These are phyloP conservation scores for Candida tropicalis DNA, from an alignment of 1,139 yeast genomes.

Conservation along the genomic window DNA sequence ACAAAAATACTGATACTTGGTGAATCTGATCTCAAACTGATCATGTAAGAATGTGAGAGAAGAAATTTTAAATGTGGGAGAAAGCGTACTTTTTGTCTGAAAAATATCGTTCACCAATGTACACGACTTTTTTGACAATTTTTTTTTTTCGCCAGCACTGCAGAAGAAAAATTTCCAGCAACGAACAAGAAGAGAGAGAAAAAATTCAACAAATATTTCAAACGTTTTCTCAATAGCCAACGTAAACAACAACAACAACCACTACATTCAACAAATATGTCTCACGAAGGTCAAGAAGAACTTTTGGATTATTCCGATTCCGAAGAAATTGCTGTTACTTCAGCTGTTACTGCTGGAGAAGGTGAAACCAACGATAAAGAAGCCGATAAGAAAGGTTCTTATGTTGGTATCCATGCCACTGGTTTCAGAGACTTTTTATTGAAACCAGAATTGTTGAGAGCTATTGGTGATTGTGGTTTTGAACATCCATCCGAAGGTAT, in stretches of 20 bases:
- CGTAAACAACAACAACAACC: not conserved
- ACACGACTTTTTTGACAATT: constrained; percentile 3
- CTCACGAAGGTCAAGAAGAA: constrained; percentile 99
- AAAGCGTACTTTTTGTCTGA: too few relatives aligned
- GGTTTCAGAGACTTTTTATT: constrained; percentile 97
- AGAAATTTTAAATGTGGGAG: too few relatives aligned
- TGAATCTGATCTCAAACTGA: too few relatives aligned
- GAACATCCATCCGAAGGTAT: constrained; percentile 99
- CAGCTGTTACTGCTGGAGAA: constrained; percentile 41
- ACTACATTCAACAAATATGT: constrained; percentile 49
- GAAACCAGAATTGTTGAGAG: constrained; percentile 95
- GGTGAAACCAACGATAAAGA: constrained; percentile 53
- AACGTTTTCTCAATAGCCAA: not conserved
- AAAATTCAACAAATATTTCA: not conserved
- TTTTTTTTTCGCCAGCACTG: constrained; percentile 1
- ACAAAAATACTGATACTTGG: too few relatives aligned
- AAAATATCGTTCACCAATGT: too few relatives aligned
- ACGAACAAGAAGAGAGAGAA: constrained; percentile 4
- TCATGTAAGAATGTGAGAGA: too few relatives aligned
- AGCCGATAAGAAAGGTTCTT: constrained; percentile 92
- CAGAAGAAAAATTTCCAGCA: constrained; percentile 1
- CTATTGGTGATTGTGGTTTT: constrained; percentile 98
- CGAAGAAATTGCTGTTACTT: constrained; percentile 87
- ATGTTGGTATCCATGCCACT: constrained; percentile 97
- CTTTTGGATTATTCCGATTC: constrained; percentile 97